phyloP scores from a whole-genome alignment of 2,329 filamentous ascomycete genomes.

The Cryphonectria naterciae region DNA sequence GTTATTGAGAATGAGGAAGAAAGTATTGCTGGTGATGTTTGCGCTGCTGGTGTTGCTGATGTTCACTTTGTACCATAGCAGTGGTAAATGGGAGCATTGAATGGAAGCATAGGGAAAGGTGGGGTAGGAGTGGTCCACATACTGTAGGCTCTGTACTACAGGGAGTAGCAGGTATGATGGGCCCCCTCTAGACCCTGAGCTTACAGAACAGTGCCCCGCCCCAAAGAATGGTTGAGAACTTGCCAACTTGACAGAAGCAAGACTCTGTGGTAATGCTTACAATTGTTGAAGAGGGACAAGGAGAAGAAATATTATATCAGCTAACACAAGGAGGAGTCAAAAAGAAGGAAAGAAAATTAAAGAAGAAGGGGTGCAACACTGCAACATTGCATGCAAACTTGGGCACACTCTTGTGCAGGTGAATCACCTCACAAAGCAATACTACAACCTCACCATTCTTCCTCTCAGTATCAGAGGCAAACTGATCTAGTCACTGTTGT shows the following conservation, averaged over 20 bases:
- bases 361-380: not conserved
- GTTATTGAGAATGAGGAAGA: not conserved
- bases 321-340: not conserved
- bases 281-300: not conserved
- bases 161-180: not conserved
- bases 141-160: not conserved
- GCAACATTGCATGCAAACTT: not conserved
- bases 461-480: not conserved
- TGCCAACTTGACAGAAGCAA: conserved; percentile 19
- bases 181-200: conserved; percentile 21
- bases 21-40: conserved; percentile 1
- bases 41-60: not conserved
- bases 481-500: not conserved
- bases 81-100: not conserved
- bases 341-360: too few relatives aligned
- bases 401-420: not conserved
- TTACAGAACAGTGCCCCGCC: conserved; percentile 17
- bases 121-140: not conserved
- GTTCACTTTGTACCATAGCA: not conserved
- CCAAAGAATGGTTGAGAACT: not conserved
- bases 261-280: not conserved
- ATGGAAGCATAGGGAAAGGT: conserved; percentile 10
- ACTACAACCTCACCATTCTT: not conserved
- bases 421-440: not conserved
- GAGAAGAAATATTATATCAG: not conserved